Evolutionary conservation across 306 rosid species (phyloP), one percentile per base, ranked within the genome.

Genomic region (Dalbergia oliveri): DNA sequence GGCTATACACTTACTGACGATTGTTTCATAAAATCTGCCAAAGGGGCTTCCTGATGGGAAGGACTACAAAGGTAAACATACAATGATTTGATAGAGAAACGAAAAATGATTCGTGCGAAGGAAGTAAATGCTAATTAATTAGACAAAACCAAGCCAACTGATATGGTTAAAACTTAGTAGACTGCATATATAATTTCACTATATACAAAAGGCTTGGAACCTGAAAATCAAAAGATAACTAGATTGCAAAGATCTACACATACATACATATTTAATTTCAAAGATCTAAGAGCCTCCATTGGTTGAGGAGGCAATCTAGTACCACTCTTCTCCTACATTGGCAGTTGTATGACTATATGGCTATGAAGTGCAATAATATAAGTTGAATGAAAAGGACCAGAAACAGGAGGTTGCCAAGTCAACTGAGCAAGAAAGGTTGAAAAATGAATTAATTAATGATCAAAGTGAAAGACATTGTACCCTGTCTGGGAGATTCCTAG

Each of bases 381-480:
- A 73, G 89, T 87, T 77, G 85, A 84, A 87, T 79, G 82, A 84
- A 81, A 84, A 79, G 78, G 87, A 82, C 90, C 80, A 76, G 83
- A 84, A 81, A 66, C 77, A 77, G 84, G 82, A 81, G 93, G 84
- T 79, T 79, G 86, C 21, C 84, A 92, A 88, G 91, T 83, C 88
- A 84, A 86, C 68, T 83, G 84, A 84, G 86, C 81, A 79, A 80
- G 82, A 77, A 84, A 66, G 91, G 87, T 81, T 86, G 93, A 91
- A 87, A 86, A 87, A 94, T 88, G 91, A 91, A 91, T 94, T 49
- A 91, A 94, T 88, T 88, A 91, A 91, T 92, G 81, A 91, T 94
- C 92, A 91, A 88, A 94, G 98, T 87, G 97, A 91, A 85, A 92
- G 92, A 92, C 98, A 94, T 87, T 92, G 98, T 94, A 92, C 97